Base-by-base conservation (phyloP, 345 rosid genomes). In the Heritiera littoralis region DNA sequence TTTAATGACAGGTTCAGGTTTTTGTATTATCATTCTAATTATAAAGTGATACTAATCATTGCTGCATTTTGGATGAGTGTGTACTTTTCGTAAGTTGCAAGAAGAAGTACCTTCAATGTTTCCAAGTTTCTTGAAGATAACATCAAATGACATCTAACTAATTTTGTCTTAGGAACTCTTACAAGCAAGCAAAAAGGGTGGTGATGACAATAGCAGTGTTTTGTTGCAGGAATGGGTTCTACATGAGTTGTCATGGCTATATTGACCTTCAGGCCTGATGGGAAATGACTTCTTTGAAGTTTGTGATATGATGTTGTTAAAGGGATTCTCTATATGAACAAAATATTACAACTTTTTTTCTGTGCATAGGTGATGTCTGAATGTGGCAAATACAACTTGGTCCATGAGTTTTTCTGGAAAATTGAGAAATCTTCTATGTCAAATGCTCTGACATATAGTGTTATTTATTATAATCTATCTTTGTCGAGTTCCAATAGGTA, bases 301-400 rank as follows among this genome's bases (percentile, higher is more conserved):
- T 74, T 41, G 32, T 35, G 65, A 28, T 32, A 30, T 17, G 20
- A 43, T n/a, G 66, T 11, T 56, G 35, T 58, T 14, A 59, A 48
- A 23, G 60, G 78, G 56, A 41, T 41, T 61, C 18, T 41, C 3
- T 48, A 6, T 46, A 41, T 28, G 70, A 45, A 48, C 15, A 12
- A 46, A 48, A 49, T 20, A 66, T 23, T 60, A 43, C 9, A 32
- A 74, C 28, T 75, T 78, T 81, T 69, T 72, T 17, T 73, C 60
- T 82, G 81, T 80, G 28, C 28, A 23, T 23, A 95, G 98, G 98
- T 95, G 78, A 92, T 95, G 99, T 82, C 85, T 80, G 89, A 87
- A 70, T 91, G 97, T 77, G 97, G 91, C 78, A 95, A 95, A 86
- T 95, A 93, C 93, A 92, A 89, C 83, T 87, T 95, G 93, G 98